These are phyloP conservation scores for Agaricus sinodeliciosus DNA, from an alignment of 768 basidiomycete genomes.

Conservation along the genomic window DNA sequence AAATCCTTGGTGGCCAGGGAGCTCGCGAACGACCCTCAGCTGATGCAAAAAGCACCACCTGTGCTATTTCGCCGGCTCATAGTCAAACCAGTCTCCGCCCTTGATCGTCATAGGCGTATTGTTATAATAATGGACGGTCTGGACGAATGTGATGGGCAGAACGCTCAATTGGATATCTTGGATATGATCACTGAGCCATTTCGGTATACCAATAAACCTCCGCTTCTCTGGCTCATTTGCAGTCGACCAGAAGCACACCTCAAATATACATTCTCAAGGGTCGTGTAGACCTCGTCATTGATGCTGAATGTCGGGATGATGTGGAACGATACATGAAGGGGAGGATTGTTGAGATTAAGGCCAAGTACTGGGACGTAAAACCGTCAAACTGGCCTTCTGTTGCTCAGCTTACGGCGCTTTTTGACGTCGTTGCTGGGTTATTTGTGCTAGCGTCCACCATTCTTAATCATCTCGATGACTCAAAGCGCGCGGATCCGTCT, in stretches of 20 bases:
- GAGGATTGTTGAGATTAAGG: neutral
- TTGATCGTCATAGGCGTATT: neutral
- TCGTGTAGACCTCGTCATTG: neutral
- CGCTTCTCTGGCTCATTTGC: neutral
- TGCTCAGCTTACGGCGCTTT: neutral
- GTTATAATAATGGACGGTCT: slow-evolving; percentile 3
- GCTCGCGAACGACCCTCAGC: neutral
- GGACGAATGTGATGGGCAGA: slow-evolving; percentile 5
- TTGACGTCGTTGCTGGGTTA: neutral
- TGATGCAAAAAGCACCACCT: neutral
- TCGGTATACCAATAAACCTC: neutral
- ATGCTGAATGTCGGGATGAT: neutral
- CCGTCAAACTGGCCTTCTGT: neutral
- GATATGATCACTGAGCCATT: neutral
- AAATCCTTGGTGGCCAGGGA: neutral
- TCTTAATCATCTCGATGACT: neutral
- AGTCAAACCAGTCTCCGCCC: neutral
- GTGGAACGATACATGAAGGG: neutral
- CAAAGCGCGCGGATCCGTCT: neutral
- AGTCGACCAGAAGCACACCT: slow-evolving; percentile 1
- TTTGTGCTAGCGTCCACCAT: neutral
- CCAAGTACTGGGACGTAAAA: neutral
- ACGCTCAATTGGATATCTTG: neutral
- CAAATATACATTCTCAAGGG: neutral
- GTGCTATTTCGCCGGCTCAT: slow-evolving; percentile 3